Evolutionary conservation across 345 rosid genomes (phyloP).

Genomic region (Ricinus communis): DNA sequence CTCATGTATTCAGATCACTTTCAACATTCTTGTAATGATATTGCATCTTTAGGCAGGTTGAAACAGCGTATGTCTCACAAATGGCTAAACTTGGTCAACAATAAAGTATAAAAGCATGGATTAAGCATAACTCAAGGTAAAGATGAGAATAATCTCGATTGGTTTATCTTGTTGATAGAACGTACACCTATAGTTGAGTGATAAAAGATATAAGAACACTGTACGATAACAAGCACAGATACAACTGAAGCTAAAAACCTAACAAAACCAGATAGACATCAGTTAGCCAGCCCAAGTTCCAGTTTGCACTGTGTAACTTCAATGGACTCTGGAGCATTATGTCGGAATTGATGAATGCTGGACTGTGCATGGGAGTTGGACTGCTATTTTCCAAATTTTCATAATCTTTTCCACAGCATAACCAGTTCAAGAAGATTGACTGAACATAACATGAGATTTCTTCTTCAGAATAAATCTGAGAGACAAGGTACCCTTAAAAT

Average conservation of each 20-base stretch:
- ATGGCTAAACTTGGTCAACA: neutral
- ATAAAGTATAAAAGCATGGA: neutral
- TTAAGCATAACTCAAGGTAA: neutral
- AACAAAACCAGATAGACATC: neutral
- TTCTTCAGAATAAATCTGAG: neutral
- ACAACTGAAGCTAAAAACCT: neutral
- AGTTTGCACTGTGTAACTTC: neutral
- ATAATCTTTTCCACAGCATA: neutral
- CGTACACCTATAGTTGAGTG: neutral
- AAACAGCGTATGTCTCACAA: neutral
- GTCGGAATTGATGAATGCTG: neutral
- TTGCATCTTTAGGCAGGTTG: neutral
- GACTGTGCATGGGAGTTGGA: neutral
- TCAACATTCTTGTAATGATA: neutral
- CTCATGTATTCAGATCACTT: neutral
- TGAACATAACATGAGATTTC: neutral
- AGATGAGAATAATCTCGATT: neutral
- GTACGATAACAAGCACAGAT: neutral
- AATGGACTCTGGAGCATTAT: neutral
- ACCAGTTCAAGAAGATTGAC: neutral
- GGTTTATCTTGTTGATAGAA: neutral
- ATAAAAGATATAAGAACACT: neutral
- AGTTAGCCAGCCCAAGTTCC: neutral
- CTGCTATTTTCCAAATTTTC: neutral
- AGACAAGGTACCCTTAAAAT: neutral